These are phyloP conservation scores for Kalmusia sp. DNA, from an alignment of 2,329 filamentous ascomycete genomes.

Conservation along the genomic window DNA sequence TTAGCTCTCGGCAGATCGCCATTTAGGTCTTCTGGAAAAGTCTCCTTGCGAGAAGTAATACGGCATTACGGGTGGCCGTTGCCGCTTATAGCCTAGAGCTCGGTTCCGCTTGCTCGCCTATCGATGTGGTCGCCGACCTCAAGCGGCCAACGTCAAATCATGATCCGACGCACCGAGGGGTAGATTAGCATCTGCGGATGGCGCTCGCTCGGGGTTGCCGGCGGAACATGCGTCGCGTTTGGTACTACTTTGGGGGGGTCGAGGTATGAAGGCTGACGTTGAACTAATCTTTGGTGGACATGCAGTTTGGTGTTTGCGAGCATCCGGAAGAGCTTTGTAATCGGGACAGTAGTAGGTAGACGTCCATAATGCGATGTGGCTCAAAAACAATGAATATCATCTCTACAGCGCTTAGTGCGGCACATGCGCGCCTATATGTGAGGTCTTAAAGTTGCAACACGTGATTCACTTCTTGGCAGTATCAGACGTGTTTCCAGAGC, in stretches of 20 bases:
- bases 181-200: neutral
- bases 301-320: no score
- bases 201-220: neutral
- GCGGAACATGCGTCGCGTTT: neutral
- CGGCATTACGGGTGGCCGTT: neutral
- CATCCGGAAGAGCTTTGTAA: no score
- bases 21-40: neutral
- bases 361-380: no score
- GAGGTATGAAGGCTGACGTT: neutral
- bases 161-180: neutral
- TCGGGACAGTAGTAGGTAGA: no score
- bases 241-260: neutral
- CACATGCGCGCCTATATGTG: no score
- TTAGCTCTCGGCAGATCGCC: neutral
- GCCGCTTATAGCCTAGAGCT: neutral
- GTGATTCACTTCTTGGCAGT: no score
- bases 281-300: neutral
- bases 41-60: neutral
- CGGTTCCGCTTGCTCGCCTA: slow-evolving; percentile 2
- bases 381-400: no score
- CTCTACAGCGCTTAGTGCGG: no score
- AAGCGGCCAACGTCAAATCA: neutral
- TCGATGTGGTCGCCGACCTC: slow-evolving; percentile 4
- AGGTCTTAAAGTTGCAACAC: no score
- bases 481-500: no score